Conservation (phyloP, 176 grass and related monocot genomes). For the Carex cristatella region DNA sequence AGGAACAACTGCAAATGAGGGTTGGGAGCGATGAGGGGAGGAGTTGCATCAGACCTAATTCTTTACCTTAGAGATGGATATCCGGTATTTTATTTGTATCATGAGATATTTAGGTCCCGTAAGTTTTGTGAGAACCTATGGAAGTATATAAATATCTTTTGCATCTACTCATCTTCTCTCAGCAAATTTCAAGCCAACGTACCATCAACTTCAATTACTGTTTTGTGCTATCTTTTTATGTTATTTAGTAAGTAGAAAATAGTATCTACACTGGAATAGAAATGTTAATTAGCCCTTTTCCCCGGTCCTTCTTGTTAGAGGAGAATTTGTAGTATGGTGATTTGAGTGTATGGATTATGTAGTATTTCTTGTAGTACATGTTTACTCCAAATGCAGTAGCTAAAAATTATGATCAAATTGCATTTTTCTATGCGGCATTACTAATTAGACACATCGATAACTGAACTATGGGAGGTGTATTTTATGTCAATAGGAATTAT, state of each 20-base stretch:
- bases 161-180: background rate
- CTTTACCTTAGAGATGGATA: conserved; percentile 6
- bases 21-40: conserved; percentile 25
- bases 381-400: background rate
- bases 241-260: background rate
- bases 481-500: background rate
- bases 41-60: conserved; percentile 17
- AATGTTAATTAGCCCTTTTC: background rate
- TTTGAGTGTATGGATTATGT: background rate
- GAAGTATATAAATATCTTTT: conserved; percentile 13
- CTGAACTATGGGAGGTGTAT: background rate
- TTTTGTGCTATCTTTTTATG: background rate
- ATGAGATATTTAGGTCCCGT: background rate
- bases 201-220: background rate
- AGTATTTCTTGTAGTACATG: background rate
- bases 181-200: background rate
- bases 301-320: background rate
- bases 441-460: background rate
- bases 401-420: background rate
- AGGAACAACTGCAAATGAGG: conserved; percentile 13
- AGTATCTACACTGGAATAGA: background rate
- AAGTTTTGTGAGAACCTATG: background rate
- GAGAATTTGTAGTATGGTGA: background rate
- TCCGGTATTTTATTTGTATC: conserved; percentile 14
- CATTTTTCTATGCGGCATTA: background rate